A percentile compares a stretch with the other conserved stretches of the same genome.
phyloP scores from a whole-genome alignment of 2,329 filamentous ascomycete species.

The Rhynchosporium graminicola region DNA sequence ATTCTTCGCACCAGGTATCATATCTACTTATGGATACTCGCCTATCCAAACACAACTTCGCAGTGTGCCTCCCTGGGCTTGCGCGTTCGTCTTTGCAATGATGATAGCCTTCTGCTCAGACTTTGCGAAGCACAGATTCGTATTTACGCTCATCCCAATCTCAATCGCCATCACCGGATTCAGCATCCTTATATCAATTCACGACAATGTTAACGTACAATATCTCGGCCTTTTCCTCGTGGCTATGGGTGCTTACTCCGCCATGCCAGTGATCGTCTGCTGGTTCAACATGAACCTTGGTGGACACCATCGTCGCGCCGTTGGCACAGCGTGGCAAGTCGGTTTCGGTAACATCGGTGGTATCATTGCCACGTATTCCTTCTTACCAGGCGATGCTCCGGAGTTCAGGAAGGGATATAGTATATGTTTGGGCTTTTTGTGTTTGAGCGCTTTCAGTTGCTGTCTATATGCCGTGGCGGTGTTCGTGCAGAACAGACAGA shows the following conservation, averaged over 20 bases:
- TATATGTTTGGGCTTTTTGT: constrained; percentile 74
- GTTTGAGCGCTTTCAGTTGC: constrained; percentile 64
- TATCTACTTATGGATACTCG: constrained; percentile 64
- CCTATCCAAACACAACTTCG: constrained; percentile 53
- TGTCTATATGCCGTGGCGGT: constrained; percentile 61
- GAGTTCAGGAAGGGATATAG: constrained; percentile 71
- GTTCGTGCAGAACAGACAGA: constrained; percentile 58
- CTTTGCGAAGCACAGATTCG: constrained; percentile 68
- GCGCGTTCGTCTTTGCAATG: constrained; percentile 79
- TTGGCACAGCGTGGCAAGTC: constrained; percentile 76
- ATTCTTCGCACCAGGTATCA: constrained; percentile 74
- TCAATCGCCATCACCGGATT: constrained; percentile 73
- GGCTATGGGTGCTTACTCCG: constrained; percentile 75
- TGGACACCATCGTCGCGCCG: constrained; percentile 68
- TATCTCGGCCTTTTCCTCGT: constrained; percentile 84
- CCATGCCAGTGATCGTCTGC: constrained; percentile 86
- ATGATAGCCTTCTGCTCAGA: constrained; percentile 73
- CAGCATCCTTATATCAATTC: constrained; percentile 69
- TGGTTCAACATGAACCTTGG: constrained; percentile 83
- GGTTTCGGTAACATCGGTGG: constrained; percentile 80
- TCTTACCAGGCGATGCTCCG: constrained; percentile 66
- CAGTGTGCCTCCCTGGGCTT: constrained; percentile 62
- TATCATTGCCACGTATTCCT: constrained; percentile 74
- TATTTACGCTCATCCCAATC: constrained; percentile 70
- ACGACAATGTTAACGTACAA: constrained; percentile 65